These are phyloP conservation scores for Pholiota conissans DNA, from an alignment of 768 basidiomycete genomes.

Conservation along the genomic window DNA sequence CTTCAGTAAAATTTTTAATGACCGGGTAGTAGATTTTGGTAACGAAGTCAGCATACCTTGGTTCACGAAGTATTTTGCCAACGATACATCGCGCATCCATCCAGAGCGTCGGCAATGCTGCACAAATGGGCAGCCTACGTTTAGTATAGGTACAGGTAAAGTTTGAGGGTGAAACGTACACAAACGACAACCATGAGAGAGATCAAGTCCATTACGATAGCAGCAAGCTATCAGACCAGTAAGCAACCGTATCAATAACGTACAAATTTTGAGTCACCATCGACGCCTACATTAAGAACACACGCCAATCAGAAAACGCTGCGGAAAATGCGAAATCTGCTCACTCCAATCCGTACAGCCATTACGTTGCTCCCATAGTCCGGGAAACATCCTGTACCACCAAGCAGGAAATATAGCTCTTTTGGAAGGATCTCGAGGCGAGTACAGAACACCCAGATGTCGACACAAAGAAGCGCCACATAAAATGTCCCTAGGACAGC, in stretches of 20 bases:
- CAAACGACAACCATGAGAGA: conserved; percentile 34
- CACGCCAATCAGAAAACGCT: conserved; percentile 7
- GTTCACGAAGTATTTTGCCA: conserved; percentile 34
- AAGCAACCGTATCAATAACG: no score
- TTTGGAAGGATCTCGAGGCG: conserved; percentile 22
- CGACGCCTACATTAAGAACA: conserved; percentile 17
- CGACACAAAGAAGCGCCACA: conserved; percentile 28
- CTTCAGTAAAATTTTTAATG: conserved; percentile 16
- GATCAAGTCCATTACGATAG: conserved; percentile 36
- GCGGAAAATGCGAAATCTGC: conserved; percentile 13
- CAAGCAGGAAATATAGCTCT: conserved; percentile 20
- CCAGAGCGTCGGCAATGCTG: conserved; percentile 30
- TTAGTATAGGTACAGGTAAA: neutral
- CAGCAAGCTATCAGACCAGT: conserved; percentile 27
- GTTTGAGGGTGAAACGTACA: conserved; percentile 21
- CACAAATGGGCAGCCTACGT: neutral
- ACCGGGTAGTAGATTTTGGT: neutral
- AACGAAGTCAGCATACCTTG: conserved; percentile 28
- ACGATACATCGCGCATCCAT: conserved; percentile 26
- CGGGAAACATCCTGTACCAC: conserved; percentile 38
- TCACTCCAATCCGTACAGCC: conserved; percentile 33
- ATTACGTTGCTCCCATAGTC: conserved; percentile 31
- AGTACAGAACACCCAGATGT: conserved; percentile 38
- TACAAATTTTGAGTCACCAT: conserved; percentile 16
- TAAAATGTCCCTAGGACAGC: conserved; percentile 30